Evolutionary conservation across 805 yeast genomes (phyloP), one percentile per base, ranked within the genome.

Genomic region (Naumovozyma castellii): DNA sequence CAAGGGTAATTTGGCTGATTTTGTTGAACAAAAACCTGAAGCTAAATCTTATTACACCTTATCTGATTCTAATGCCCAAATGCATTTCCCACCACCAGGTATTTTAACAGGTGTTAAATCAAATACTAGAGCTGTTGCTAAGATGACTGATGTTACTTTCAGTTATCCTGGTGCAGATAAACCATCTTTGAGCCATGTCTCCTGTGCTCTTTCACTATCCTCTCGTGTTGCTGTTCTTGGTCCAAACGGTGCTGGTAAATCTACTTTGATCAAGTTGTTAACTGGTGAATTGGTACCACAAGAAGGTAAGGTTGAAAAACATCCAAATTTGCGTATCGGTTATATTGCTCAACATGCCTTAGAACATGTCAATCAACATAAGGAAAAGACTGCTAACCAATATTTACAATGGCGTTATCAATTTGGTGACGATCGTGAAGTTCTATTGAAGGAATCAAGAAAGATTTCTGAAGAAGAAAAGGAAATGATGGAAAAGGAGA

Each of bases 81-180:
- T 90, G 97, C 86, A 86, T 19, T 92, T 90, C 84, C 98, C 98
- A 52, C 90, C 95, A 8, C 97, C 97, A 43, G 98, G 98, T 54
- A 82, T 92, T 49, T 71, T 92, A 53, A 80, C 95, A n/a, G 98
- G 98, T 65, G 97, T 90, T 39, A 84, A 88, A 64, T 87, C 97
- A 30, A 84, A 75, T 61, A 87, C 97, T 4, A 78, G 96, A 61
- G 84, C 97, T 42, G 95, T 90, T 58, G 94, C 94, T 8, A 75
- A 90, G 49, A 74, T 92, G 81, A 57, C 80, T 25, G 71, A 84
- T 61, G 96, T 88, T 17, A 80, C 94, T 1, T 92, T 86, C 65
- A 56, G 84, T 32, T 90, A 92, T 60, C 97, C 97, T 19, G 94
- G 95, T 42, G 84, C 87, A 19, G 64, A 76, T 15, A 84, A 84